A percentile compares a stretch with the other conserved stretches of the same genome.
phyloP scores from a whole-genome alignment of 2,329 filamentous ascomycete species.

The Leptographium galeiforme region DNA sequence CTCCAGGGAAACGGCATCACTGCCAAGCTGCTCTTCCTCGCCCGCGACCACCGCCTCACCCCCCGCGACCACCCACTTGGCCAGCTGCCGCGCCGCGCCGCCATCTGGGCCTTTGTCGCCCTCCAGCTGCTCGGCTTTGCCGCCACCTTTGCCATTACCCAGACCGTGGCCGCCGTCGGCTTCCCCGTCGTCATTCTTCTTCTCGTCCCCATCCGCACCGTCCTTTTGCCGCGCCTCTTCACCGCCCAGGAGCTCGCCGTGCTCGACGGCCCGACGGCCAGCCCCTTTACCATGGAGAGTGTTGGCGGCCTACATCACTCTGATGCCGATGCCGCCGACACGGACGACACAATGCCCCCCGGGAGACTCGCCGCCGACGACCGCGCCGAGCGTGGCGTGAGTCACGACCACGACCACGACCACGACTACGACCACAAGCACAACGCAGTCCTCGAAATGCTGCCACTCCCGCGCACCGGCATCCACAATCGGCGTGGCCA shows the following conservation, averaged over 20 bases:
- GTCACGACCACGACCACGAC: too few relatives aligned
- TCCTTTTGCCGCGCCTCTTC: slow-evolving; percentile 50
- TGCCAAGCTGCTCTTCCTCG: slow-evolving; percentile 56
- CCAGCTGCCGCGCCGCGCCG: slow-evolving; percentile 43
- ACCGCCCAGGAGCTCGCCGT: slow-evolving; percentile 42
- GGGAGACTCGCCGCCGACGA: slow-evolving; percentile 1
- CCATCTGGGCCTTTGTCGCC: slow-evolving; percentile 59
- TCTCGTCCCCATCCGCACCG: slow-evolving; percentile 52
- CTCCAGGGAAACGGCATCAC: slow-evolving; percentile 68
- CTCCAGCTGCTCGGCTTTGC: slow-evolving; percentile 59
- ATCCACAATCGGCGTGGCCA: slow-evolving; percentile 10
- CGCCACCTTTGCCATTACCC: slow-evolving; percentile 67
- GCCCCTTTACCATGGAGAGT: slow-evolving; percentile 62
- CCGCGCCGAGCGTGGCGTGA: slow-evolving; percentile 8
- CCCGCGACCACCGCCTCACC: slow-evolving; percentile 51
- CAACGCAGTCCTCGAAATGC: neutral
- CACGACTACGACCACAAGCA: neutral
- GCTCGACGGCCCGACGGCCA: slow-evolving; percentile 63
- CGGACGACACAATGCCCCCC: neutral
- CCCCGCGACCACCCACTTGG: slow-evolving; percentile 43
- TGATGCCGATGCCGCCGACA: neutral
- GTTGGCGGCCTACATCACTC: slow-evolving; percentile 29
- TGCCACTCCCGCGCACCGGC: neutral
- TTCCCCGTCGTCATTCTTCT: slow-evolving; percentile 64
- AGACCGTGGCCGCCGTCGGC: slow-evolving; percentile 70